Evolutionary conservation across 2,329 filamentous ascomycete genomes (phyloP).

Genomic region (Fusarium circinatum): DNA sequence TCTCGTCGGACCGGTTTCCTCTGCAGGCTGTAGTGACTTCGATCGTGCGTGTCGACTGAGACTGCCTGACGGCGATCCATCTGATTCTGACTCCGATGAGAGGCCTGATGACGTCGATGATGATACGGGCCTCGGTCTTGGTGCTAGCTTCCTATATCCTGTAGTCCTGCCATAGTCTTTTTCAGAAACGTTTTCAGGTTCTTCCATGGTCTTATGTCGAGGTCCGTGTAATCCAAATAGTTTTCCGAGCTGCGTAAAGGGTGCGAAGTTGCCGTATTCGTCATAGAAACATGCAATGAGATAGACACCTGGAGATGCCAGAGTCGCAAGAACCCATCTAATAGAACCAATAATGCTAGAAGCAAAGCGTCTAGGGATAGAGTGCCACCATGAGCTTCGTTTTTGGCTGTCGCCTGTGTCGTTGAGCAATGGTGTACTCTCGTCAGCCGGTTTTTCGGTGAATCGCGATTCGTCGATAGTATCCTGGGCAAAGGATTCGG

Average conservation of each 20-base stretch:
- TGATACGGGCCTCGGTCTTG: slow-evolving; percentile 44
- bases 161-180: slow-evolving; percentile 45
- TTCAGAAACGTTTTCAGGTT: slow-evolving; percentile 39
- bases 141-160: slow-evolving; percentile 44
- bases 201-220: slow-evolving; percentile 56
- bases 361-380: slow-evolving; percentile 75
- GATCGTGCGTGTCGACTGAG: slow-evolving; percentile 67
- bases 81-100: slow-evolving; percentile 77
- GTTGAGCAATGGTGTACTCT: slow-evolving; percentile 73
- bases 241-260: slow-evolving; percentile 77
- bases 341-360: slow-evolving; percentile 79
- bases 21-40: slow-evolving; percentile 66
- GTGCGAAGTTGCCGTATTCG: slow-evolving; percentile 80
- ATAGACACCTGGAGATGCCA: slow-evolving; percentile 84
- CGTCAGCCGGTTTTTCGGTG: slow-evolving; percentile 55
- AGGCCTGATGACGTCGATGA: slow-evolving; percentile 69
- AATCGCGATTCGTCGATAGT: slow-evolving; percentile 50
- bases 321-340: slow-evolving; percentile 79
- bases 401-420: slow-evolving; percentile 49
- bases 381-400: slow-evolving; percentile 61
- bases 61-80: slow-evolving; percentile 51
- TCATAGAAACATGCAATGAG: slow-evolving; percentile 86
- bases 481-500: slow-evolving; percentile 51
- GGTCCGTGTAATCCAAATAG: slow-evolving; percentile 63
- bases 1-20: slow-evolving; percentile 73